A percentile compares a stretch with the other conserved stretches of the same genome.
phyloP scores from a whole-genome alignment of 371 early-diverging fungal species.

The Mortierella sp. region DNA sequence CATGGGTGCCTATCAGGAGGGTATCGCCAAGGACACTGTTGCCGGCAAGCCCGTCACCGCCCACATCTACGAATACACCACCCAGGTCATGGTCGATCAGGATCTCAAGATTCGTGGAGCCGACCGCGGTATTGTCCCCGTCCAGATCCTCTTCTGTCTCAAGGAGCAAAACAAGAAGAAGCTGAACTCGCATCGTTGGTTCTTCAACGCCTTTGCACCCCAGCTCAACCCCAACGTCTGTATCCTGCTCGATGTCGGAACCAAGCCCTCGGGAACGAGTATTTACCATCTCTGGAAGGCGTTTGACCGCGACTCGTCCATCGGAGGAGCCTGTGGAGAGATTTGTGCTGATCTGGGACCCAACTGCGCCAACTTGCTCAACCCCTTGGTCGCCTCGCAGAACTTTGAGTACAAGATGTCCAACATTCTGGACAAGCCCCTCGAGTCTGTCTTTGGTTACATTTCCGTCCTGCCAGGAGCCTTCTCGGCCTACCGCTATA shows the following conservation, averaged over 20 bases:
- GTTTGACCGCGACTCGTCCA: conserved; percentile 80
- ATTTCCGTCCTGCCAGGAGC: conserved; percentile 97
- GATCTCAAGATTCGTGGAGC: conserved; percentile 67
- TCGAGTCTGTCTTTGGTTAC: conserved; percentile 97
- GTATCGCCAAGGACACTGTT: conserved; percentile 78
- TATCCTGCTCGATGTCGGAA: conserved; percentile 91
- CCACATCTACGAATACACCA: conserved; percentile 93
- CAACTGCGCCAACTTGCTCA: conserved; percentile 72
- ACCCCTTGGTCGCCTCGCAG: conserved; percentile 94
- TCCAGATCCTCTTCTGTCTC: conserved; percentile 88
- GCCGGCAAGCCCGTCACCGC: conserved; percentile 74
- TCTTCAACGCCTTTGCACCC: conserved; percentile 89
- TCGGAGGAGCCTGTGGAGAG: conserved; percentile 93
- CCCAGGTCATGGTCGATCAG: conserved; percentile 76
- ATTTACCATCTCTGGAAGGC: conserved; percentile 90
- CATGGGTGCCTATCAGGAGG: conserved; percentile 90
- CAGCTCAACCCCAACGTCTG: conserved; percentile 84
- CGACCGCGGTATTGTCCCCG: conserved; percentile 77
- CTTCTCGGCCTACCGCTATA: conserved; percentile 96
- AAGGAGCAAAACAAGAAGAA: conserved; percentile 87
- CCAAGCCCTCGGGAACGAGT: conserved; percentile 81
- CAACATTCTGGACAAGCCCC: conserved; percentile 97
- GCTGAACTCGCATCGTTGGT: conserved; percentile 94
- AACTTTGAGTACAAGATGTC: conserved; percentile 98
- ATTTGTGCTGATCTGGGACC: conserved; percentile 83